Percentiles rank a stretch among this genome's conserved stretches.
Evolutionary conservation across 352 stramenopile species (phyloP).

Genomic region (Pythium biforme): DNA sequence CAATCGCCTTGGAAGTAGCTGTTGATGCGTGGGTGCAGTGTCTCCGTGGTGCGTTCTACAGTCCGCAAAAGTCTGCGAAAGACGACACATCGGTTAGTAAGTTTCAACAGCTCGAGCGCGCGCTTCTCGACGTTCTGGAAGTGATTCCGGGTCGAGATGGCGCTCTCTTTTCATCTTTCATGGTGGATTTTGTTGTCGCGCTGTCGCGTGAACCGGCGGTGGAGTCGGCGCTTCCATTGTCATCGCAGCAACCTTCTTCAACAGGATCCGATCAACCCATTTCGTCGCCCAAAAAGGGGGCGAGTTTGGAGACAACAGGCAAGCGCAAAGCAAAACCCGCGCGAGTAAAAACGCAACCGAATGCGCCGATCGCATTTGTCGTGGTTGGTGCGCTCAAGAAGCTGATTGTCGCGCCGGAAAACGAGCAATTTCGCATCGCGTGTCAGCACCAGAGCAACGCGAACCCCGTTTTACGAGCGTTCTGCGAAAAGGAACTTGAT

Average conservation of each 20-base stretch:
- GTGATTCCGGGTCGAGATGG: not conserved
- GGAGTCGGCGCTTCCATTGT: too few relatives aligned
- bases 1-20: not conserved
- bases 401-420: conserved; percentile 16
- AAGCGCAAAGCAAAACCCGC: conserved; percentile 37
- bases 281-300: not conserved
- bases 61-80: conserved; percentile 13
- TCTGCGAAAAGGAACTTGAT: conserved; percentile 31
- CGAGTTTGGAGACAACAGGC: conserved; percentile 19
- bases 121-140: conserved; percentile 30
- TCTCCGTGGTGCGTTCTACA: conserved; percentile 30
- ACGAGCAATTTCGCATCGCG: not conserved
- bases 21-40: conserved; percentile 18
- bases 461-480: conserved; percentile 31
- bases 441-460: conserved; percentile 26
- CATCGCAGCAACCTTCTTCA: too few relatives aligned
- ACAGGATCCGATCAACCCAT: not conserved
- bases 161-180: conserved; percentile 37
- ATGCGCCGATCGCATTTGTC: conserved; percentile 52
- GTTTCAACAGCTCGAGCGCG: conserved; percentile 48
- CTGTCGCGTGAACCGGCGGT: conserved; percentile 28
- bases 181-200: conserved; percentile 37
- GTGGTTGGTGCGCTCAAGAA: conserved; percentile 50
- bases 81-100: conserved; percentile 34
- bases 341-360: conserved; percentile 31